phyloP scores from a whole-genome alignment of 1,139 yeast genomes.

The Tardiomyces depauwii region DNA sequence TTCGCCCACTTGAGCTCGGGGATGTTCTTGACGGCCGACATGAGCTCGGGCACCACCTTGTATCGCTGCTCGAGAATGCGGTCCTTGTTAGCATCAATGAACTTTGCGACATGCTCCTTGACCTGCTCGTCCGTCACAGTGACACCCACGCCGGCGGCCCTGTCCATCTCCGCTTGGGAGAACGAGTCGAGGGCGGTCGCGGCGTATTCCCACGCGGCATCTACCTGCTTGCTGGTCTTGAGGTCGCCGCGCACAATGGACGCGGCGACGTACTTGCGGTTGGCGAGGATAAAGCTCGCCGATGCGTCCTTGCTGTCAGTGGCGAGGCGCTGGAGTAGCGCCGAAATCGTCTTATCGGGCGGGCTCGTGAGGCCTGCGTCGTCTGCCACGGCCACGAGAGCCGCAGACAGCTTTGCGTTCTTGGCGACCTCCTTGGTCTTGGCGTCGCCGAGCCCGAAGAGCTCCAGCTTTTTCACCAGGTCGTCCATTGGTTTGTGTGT shows the following conservation, averaged over 20 bases:
- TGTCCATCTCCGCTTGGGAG: slow-evolving; percentile 40
- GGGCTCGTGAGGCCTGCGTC: slow-evolving; percentile 28
- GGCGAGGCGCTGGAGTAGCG: slow-evolving; percentile 70
- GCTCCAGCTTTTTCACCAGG: slow-evolving; percentile 9
- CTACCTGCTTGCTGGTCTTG: slow-evolving; percentile 58
- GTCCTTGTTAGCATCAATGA: slow-evolving; percentile 45
- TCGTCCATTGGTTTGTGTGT: slow-evolving; percentile 2
- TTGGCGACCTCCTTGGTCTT: slow-evolving; percentile 50
- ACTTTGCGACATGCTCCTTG: slow-evolving; percentile 42
- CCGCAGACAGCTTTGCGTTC: slow-evolving; percentile 70
- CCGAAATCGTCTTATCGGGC: slow-evolving; percentile 40
- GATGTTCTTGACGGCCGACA: slow-evolving; percentile 65
- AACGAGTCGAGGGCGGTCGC: slow-evolving; percentile 34
- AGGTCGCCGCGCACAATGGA: slow-evolving; percentile 57
- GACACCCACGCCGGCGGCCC: slow-evolving; percentile 72
- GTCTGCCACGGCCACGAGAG: slow-evolving; percentile 49
- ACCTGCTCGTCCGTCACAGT: slow-evolving; percentile 59
- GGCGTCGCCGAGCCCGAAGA: slow-evolving; percentile 12
- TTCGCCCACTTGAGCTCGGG: slow-evolving; percentile 86
- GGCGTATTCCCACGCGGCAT: slow-evolving; percentile 74
- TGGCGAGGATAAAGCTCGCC: not conserved
- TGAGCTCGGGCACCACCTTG: slow-evolving; percentile 58
- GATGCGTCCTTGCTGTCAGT: slow-evolving; percentile 24
- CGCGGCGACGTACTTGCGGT: slow-evolving; percentile 6
- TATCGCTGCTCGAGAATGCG: slow-evolving; percentile 65